A percentile compares a stretch with the other conserved stretches of the same genome.
phyloP scores from a whole-genome alignment of 805 yeast genomes.

The Kodamaea nitidulidarum region DNA sequence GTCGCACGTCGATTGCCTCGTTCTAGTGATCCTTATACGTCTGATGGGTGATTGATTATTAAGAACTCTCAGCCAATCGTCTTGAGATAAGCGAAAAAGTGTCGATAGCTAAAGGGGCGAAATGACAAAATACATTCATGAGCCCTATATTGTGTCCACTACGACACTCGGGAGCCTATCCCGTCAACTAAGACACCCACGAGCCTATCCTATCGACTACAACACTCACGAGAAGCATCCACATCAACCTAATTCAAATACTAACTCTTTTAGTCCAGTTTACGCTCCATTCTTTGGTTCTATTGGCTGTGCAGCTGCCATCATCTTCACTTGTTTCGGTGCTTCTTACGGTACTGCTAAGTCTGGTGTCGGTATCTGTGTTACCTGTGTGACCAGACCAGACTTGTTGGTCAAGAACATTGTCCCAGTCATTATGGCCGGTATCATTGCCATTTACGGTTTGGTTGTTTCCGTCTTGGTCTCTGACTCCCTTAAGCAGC shows the following conservation, averaged over 20 bases:
- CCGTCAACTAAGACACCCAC: no score
- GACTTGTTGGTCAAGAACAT: conserved; percentile 89
- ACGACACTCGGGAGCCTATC: no score
- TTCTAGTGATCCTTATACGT: not conserved
- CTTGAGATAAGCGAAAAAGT: conserved; percentile 2
- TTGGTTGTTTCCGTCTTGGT: conserved; percentile 93
- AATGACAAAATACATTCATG: no score
- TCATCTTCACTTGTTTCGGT: conserved; percentile 97
- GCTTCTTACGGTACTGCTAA: conserved; percentile 99
- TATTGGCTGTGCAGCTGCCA: conserved; percentile 98
- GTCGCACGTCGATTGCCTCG: not conserved
- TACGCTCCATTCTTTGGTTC: conserved; percentile 92
- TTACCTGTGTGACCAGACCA: conserved; percentile 96
- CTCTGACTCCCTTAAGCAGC: conserved; percentile 82
- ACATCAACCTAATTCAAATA: conserved; percentile 4
- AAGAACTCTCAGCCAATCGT: not conserved
- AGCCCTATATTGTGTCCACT: no score
- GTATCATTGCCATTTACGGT: conserved; percentile 98
- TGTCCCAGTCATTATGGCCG: conserved; percentile 98
- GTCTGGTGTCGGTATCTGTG: conserved; percentile 99
- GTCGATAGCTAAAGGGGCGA: not conserved
- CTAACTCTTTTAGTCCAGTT: conserved; percentile 29
- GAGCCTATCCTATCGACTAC: no score
- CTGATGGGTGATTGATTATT: not conserved
- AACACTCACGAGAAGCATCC: no score